A percentile compares a stretch with the other conserved stretches of the same genome.
Evolutionary conservation across 129 eudicot species (phyloP).

Genomic region (Artemisia annua): DNA sequence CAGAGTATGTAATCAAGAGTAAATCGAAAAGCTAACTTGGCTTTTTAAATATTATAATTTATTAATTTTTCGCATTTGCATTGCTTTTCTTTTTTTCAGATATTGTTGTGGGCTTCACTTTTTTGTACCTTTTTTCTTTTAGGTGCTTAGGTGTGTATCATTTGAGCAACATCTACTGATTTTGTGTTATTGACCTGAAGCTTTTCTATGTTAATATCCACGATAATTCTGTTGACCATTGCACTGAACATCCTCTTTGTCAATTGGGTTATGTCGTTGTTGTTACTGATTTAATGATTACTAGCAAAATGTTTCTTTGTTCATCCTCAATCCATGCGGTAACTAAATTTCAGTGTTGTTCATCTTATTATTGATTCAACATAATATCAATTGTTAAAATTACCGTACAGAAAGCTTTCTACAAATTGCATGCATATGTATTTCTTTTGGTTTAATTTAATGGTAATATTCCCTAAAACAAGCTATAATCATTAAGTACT

Average conservation of each 20-base stretch:
- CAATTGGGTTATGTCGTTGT: background rate
- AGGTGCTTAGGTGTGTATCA: slow-evolving; percentile 13
- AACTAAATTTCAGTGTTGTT: no score
- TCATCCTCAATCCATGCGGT: background rate
- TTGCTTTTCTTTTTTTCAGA: background rate
- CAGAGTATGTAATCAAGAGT: no score
- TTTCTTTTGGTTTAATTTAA: no score
- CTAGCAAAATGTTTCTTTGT: background rate
- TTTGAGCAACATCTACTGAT: slow-evolving; percentile 3
- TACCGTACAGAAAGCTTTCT: no score
- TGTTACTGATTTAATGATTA: background rate
- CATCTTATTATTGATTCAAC: no score
- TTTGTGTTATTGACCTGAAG: background rate
- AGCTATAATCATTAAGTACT: no score
- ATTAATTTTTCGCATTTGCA: background rate
- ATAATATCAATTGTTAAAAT: no score
- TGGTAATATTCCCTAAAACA: no score
- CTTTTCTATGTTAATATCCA: background rate
- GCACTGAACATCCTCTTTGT: slow-evolving; percentile 2
- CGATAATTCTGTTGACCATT: background rate
- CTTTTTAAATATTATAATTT: background rate
- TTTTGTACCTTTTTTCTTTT: background rate
- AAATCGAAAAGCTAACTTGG: background rate
- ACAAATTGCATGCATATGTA: no score
- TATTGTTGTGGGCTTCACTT: background rate